Evolutionary conservation across 208 protist species (phyloP), one percentile per base, ranked within the genome.

Genomic region (Crithidia brevicula): DNA sequence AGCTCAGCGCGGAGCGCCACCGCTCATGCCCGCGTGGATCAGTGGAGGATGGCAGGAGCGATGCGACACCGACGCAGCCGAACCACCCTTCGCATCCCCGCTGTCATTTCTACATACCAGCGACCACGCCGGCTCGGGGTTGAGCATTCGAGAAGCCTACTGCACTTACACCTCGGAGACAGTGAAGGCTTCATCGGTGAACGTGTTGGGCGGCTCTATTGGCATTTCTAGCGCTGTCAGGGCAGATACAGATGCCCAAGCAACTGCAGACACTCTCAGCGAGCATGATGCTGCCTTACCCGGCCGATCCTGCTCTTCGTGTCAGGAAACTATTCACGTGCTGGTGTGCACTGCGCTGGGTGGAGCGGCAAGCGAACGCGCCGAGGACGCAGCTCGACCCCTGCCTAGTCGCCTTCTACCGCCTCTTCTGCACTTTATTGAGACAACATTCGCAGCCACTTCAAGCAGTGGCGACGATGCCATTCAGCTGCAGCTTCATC

Each of bases 111-210:
- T n/a, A n/a, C 31, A 9, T 3, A 15, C 2, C 53, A 20, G 11
- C 22, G 43, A 36, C 53, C 36, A 22, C 46, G 22, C 2, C 2
- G 61, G 13, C 28, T 2, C 9, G n/a, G 13, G 31, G 34, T 49
- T 67, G 50, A 5, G 23, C 36, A 40, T 67, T 0, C 34, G 34
- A 34, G 61, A 57, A 31, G 45, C 61, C 13, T 67, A 67, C 49
- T 58, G 45, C 31, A 67, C 61, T 8, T 40, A 67, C 61, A 67
- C 61, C 3, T 34, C 53, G 18, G 53, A 43, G 30, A 45, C 60
- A 16, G 30, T 10, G 16, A 3, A 2, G 1, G 46, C 23, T 13
- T 18, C 47, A 5, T 20, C 61, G 2, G 50, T 34, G 0, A 67
- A 46, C 34, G 61, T 57, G 23, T n/a, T 67, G 27, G 50, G 61